A percentile compares a stretch with the other conserved stretches of the same genome.
phyloP scores from a whole-genome alignment of 495 filamentous ascomycete species.

The Penicillium waksmanii region DNA sequence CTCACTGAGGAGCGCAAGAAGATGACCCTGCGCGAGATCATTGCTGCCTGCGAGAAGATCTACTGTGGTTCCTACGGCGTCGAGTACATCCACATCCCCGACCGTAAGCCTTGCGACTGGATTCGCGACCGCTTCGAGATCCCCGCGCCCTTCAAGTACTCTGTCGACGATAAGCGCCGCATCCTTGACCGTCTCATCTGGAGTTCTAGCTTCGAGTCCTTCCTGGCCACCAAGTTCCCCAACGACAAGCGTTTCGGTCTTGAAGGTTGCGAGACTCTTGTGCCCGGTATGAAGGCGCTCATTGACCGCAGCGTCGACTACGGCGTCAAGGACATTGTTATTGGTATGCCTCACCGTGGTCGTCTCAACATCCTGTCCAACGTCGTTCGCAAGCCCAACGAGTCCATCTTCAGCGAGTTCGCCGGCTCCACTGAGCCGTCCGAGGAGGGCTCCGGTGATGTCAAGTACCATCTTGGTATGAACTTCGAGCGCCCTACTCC shows the following conservation, averaged over 20 bases:
- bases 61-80: conserved; percentile 97
- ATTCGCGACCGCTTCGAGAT: conserved; percentile 92
- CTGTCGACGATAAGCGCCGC: conserved; percentile 92
- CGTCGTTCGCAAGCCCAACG: conserved; percentile 97
- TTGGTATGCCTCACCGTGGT: conserved; percentile 99
- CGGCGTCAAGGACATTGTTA: conserved; percentile 97
- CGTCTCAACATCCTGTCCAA: conserved; percentile 98
- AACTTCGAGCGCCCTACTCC: conserved; percentile 99
- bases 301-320: conserved; percentile 98
- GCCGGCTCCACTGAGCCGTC: conserved; percentile 83
- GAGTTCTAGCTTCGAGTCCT: conserved; percentile 94
- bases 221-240: conserved; percentile 95
- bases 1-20: conserved; percentile 83
- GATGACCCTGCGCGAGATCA: conserved; percentile 96
- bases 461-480: conserved; percentile 99
- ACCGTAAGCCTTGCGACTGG: conserved; percentile 98
- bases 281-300: conserved; percentile 98
- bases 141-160: conserved; percentile 92
- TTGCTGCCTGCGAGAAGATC: conserved; percentile 87
- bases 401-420: conserved; percentile 99
- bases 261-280: conserved; percentile 93
- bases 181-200: conserved; percentile 98
- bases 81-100: conserved; percentile 98
- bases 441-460: conserved; percentile 96
- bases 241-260: conserved; percentile 99